Conservation (phyloP, 139 green algal genomes). For the Chlamydomonas schloesseri region DNA sequence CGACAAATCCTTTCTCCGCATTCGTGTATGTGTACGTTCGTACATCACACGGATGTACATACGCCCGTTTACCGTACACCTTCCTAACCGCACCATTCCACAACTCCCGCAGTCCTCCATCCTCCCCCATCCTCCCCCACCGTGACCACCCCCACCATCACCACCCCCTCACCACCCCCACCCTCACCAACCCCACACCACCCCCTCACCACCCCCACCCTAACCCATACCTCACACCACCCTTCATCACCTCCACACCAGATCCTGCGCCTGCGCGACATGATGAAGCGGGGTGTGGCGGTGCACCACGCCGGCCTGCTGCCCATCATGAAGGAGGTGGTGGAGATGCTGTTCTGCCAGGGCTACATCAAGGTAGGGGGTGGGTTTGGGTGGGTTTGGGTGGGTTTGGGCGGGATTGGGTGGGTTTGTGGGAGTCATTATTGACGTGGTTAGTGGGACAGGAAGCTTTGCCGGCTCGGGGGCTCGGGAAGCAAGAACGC, state of each 20-base stretch:
- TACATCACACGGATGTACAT: too few species aligned
- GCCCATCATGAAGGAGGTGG: slow-evolving; percentile 98
- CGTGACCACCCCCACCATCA: not conserved
- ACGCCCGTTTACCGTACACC: too few species aligned
- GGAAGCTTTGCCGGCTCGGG: too few species aligned
- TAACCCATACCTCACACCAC: not conserved
- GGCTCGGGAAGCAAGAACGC: too few species aligned
- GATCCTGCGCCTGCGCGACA: slow-evolving; percentile 85
- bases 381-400: not conserved
- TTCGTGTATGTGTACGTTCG: too few species aligned
- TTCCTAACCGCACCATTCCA: too few species aligned
- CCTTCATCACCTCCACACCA: slow-evolving; percentile 54
- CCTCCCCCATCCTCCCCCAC: too few species aligned
- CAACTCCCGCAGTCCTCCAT: too few species aligned
- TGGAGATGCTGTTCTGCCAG: slow-evolving; percentile 99
- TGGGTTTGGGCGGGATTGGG: not conserved
- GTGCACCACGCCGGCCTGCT: slow-evolving; percentile 97
- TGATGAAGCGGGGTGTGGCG: slow-evolving; percentile 91
- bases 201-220: too few species aligned
- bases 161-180: too few species aligned
- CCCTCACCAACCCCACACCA: too few species aligned
- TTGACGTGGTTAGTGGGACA: not conserved
- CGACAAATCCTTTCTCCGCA: too few species aligned
- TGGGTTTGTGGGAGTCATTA: not conserved
- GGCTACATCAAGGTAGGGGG: slow-evolving; percentile 86